phyloP scores from a whole-genome alignment of 208 protist genomes.

The Crithidia bombi region DNA sequence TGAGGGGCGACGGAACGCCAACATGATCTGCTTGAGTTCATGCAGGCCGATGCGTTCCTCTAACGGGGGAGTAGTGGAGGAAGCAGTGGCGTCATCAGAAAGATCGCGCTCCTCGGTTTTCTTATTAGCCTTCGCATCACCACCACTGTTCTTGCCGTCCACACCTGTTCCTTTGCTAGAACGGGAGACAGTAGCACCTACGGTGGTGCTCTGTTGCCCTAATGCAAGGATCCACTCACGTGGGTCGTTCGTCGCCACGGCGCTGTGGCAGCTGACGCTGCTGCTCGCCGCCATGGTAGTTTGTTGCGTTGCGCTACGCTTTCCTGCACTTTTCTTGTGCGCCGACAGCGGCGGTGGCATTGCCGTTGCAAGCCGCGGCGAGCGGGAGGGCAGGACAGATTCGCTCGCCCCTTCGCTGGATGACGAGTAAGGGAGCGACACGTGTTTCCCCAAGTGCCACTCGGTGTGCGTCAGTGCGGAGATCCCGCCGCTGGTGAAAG shows the following conservation, averaged over 20 bases:
- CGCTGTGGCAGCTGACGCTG: slow-evolving; percentile 5
- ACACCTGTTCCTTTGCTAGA: background rate
- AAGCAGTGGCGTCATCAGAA: no score
- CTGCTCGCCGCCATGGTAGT: background rate
- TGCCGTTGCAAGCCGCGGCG: background rate
- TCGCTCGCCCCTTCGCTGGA: slow-evolving; percentile 3
- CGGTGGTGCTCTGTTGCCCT: slow-evolving; percentile 6
- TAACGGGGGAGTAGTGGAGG: slow-evolving; percentile 10
- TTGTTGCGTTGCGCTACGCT: background rate
- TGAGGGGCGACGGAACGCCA: slow-evolving; percentile 34
- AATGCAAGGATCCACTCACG: slow-evolving; percentile 50
- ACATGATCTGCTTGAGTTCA: slow-evolving; percentile 57
- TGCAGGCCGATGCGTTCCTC: slow-evolving; percentile 66
- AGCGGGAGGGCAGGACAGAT: background rate
- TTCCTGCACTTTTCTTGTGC: background rate
- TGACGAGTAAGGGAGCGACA: background rate
- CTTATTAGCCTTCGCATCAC: background rate
- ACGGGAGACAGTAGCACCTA: background rate
- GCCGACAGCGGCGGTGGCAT: background rate
- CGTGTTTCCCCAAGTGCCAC: background rate
- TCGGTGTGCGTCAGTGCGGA: background rate
- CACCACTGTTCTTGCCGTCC: background rate
- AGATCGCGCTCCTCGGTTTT: background rate
- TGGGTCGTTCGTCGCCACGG: slow-evolving; percentile 18
- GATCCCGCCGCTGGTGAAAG: background rate